Evolutionary conservation across 345 rosid species (phyloP).

Genomic region (Gossypium thurberi): DNA sequence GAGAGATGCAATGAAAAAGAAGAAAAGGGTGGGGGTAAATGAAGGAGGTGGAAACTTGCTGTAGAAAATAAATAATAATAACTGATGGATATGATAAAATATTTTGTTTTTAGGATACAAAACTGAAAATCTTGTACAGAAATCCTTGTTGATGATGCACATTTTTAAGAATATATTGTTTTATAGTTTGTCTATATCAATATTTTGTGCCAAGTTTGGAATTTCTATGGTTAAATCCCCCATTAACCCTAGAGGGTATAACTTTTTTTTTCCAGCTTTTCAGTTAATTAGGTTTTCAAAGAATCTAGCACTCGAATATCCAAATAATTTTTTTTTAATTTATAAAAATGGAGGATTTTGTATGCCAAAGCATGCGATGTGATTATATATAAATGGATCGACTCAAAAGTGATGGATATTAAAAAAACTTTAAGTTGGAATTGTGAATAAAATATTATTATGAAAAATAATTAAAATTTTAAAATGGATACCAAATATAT

Average conservation of each 20-base stretch:
- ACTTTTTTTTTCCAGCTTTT: not conserved
- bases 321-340: not conserved
- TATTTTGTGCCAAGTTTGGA: not conserved
- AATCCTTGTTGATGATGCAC: slow-evolving; percentile 9
- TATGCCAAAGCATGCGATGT: not conserved
- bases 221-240: not conserved
- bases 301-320: not conserved
- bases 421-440: too few species aligned
- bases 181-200: slow-evolving; percentile 13
- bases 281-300: not conserved
- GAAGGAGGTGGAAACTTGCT: slow-evolving; percentile 13
- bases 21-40: not conserved
- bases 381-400: not conserved
- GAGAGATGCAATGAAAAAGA: not conserved
- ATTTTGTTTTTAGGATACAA: slow-evolving; percentile 19
- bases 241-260: slow-evolving; percentile 16
- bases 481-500: too few species aligned
- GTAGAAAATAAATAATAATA: slow-evolving; percentile 23
- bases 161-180: slow-evolving; percentile 16
- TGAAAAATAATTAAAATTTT: too few species aligned
- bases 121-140: slow-evolving; percentile 12
- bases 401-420: not conserved
- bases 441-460: too few species aligned
- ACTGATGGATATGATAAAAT: not conserved
- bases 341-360: not conserved